Conservation (phyloP, 352 stramenopile genomes). For the Phytopythium litorale region DNA sequence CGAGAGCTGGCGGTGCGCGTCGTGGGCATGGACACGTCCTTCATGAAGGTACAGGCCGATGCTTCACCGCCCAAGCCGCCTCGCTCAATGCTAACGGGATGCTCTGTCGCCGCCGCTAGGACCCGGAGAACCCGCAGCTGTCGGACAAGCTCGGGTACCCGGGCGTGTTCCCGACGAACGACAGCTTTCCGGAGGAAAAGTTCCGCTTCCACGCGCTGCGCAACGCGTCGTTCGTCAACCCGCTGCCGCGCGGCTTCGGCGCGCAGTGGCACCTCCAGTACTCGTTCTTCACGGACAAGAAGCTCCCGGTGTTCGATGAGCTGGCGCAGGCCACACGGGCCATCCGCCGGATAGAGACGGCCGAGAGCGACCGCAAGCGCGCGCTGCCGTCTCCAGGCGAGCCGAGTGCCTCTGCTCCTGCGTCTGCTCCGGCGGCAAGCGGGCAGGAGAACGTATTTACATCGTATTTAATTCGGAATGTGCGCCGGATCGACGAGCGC, state of each 20-base stretch:
- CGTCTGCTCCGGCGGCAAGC: constrained; percentile 5
- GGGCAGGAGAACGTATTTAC: constrained; percentile 56
- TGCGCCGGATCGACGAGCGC: constrained; percentile 74
- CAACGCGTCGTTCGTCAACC: constrained; percentile 73
- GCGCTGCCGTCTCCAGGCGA: background rate
- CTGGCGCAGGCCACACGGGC: constrained; percentile 40
- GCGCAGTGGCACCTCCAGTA: constrained; percentile 84
- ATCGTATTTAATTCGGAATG: constrained; percentile 79
- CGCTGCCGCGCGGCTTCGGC: constrained; percentile 67
- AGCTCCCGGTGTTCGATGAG: constrained; percentile 69
- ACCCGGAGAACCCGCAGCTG: constrained; percentile 57
- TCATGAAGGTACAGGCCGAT: constrained; percentile 53
- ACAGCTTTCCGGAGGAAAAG: constrained; percentile 75
- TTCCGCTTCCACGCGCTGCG: constrained; percentile 74
- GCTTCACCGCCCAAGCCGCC: too few relatives aligned
- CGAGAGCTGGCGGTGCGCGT: constrained; percentile 50
- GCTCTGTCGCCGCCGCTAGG: constrained; percentile 19
- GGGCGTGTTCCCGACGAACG: constrained; percentile 72
- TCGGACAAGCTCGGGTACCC: constrained; percentile 69
- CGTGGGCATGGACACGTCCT: constrained; percentile 63
- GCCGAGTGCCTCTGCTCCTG: background rate
- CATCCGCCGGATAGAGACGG: constrained; percentile 35
- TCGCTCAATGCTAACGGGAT: constrained; percentile 1
- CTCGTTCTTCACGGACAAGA: constrained; percentile 80
- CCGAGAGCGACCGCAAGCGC: constrained; percentile 5